Percentiles rank a stretch among this genome's conserved stretches.
phyloP scores from a whole-genome alignment of 2,329 filamentous ascomycete species.

The Domatiomyces globalis region DNA sequence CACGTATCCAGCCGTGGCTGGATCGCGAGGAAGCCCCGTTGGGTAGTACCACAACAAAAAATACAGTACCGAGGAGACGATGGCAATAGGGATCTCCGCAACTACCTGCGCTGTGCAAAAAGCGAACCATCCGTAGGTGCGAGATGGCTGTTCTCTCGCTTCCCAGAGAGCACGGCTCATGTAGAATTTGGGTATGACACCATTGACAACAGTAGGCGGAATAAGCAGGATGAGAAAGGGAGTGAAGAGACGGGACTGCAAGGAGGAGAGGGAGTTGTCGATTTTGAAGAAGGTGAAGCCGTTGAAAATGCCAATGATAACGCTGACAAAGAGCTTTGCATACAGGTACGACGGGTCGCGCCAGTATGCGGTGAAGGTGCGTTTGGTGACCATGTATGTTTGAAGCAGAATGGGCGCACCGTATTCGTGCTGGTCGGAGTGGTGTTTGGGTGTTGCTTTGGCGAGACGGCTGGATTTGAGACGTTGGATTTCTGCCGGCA shows the following conservation, averaged over 20 bases:
- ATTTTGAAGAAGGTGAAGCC: constrained; percentile 62
- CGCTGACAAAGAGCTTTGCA: constrained; percentile 57
- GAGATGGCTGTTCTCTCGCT: constrained; percentile 55
- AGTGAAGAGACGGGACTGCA: constrained; percentile 69
- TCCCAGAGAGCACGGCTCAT: constrained; percentile 59
- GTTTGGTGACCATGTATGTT: constrained; percentile 51
- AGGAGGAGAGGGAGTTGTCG: constrained; percentile 49
- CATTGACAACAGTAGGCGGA: constrained; percentile 58
- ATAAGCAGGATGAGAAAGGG: constrained; percentile 51
- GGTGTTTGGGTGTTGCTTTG: constrained; percentile 4
- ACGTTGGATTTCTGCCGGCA: constrained; percentile 51
- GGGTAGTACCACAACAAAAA: constrained; percentile 67
- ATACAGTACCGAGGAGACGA: constrained; percentile 52
- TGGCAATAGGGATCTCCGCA: constrained; percentile 56
- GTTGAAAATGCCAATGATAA: constrained; percentile 63
- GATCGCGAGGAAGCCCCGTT: constrained; percentile 52
- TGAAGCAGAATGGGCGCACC: constrained; percentile 52
- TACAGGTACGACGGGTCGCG: constrained; percentile 63
- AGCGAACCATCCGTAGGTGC: constrained; percentile 65
- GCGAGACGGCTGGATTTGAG: constrained; percentile 46
- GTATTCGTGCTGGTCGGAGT: constrained; percentile 36
- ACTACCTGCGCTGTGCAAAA: constrained; percentile 62
- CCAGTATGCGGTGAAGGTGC: constrained; percentile 61
- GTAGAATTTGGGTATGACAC: constrained; percentile 64
- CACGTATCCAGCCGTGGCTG: constrained; percentile 54